Evolutionary conservation across 2,329 filamentous ascomycete species (phyloP), one percentile per base, ranked within the genome.

Genomic region (Ceratocystis variospora): DNA sequence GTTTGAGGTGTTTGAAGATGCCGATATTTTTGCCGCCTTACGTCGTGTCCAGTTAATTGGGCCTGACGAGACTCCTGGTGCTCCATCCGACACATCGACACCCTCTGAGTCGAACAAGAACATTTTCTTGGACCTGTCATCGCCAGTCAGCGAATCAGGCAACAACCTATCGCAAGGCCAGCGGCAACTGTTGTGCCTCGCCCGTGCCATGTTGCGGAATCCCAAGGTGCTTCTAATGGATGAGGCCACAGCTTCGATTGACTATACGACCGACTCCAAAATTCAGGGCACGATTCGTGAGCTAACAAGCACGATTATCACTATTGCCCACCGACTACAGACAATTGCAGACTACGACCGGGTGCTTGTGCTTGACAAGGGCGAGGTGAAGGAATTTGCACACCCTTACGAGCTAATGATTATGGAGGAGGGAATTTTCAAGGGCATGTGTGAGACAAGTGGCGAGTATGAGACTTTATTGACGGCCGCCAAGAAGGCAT

Each of bases 311-410:
- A 99, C 94, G 0, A 96, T 95, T 68, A 89, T 97, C 73, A 97
- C 94, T 0, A 97, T 99, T 72, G 94, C 94, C 0, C 94, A 99
- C 76, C 85, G 94, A 19, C 80, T 99, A 70, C 91, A 96, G 74
- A 99, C 94, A 0, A 97, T 99, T 75, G 92, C 94, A 33, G 94
- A 99, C 74, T 99, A 97, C 73, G 94, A 99, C 77, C 96, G 96
- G 79, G 93, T 99, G 15, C 79, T 99, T 17, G 92, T 99, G 12
- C 80, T 99, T 3, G 94, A 99, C 72, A 90, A 92, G 74, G 94
- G 94, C 8, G 77, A 83, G 68, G 87, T 97, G 22, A 82, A 94
- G 4, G 93, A 99, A 76, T 99, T 84, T 73, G 94, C 86, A n/a
- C 88, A 96, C 72, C 94, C 94, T 0, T 91, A 87, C 78, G 86